These are phyloP conservation scores for Plantago lanceolata DNA, from an alignment of 305 asterid genomes.

Conservation along the genomic window DNA sequence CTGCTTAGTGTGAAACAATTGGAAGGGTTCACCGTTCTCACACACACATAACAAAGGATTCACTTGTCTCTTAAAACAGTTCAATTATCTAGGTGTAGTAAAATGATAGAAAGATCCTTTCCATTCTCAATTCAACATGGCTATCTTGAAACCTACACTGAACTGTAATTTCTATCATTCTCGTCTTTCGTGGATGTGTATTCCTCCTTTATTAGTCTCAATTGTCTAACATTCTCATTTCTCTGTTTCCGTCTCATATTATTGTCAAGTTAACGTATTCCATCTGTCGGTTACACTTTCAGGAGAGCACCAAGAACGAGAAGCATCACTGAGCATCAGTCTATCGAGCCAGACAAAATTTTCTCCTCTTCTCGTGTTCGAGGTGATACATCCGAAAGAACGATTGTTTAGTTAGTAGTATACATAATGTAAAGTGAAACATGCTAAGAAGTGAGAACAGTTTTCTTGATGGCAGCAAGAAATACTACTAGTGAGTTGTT, in stretches of 20 bases:
- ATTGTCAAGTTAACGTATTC: neutral
- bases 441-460: slow-evolving; percentile 23
- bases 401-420: slow-evolving; percentile 18
- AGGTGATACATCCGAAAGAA: neutral
- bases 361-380: neutral
- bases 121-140: neutral
- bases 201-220: neutral
- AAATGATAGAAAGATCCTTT: neutral
- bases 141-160: neutral
- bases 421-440: neutral
- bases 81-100: neutral
- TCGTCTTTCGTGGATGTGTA: neutral
- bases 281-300: neutral
- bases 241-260: too few species aligned
- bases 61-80: neutral
- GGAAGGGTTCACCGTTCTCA: neutral
- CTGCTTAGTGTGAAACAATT: neutral
- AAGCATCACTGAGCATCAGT: neutral
- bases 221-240: neutral
- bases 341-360: neutral
- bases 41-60: neutral
- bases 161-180: neutral
- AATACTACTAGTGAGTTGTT: slow-evolving; percentile 4
- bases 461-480: slow-evolving; percentile 17
- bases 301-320: slow-evolving; percentile 14